phyloP scores from a whole-genome alignment of 148 eudicot genomes.

The Spergularia bocconei region DNA sequence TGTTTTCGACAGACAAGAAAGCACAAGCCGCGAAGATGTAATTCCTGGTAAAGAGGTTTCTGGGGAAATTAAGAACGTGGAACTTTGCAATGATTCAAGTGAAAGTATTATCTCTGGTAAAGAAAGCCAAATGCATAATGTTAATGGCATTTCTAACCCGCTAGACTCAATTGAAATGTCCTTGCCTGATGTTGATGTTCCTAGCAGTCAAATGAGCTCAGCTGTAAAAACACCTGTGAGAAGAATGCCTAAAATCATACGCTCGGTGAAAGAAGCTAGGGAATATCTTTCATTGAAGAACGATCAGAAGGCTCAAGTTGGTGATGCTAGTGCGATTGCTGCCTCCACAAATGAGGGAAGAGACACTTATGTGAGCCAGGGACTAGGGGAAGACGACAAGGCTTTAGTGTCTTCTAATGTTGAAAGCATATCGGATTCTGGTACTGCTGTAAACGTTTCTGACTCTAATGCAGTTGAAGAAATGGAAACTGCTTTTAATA shows the following conservation, averaged over 20 bases:
- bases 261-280: constrained; percentile 78
- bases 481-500: constrained; percentile 10
- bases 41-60: constrained; percentile 15
- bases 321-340: constrained; percentile 21
- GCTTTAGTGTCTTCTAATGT: constrained; percentile 22
- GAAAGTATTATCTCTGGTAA: constrained; percentile 10
- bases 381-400: constrained; percentile 25
- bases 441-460: constrained; percentile 12
- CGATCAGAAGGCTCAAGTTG: constrained; percentile 22
- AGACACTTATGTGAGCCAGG: constrained; percentile 13
- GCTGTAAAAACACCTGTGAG: constrained; percentile 26
- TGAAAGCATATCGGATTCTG: constrained; percentile 20
- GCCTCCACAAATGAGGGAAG: constrained; percentile 16
- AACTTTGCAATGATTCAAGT: constrained; percentile 17
- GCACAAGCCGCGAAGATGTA: neutral
- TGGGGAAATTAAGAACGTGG: constrained; percentile 23
- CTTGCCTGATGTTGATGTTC: constrained; percentile 18
- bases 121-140: constrained; percentile 10
- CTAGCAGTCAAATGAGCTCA: constrained; percentile 22
- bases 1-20: constrained; percentile 4
- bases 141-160: constrained; percentile 7
- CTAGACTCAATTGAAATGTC: constrained; percentile 17
- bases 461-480: constrained; percentile 9
- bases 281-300: constrained; percentile 63
- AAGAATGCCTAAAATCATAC: constrained; percentile 58